Evolutionary conservation across 345 rosid genomes (phyloP), one percentile per base, ranked within the genome.

Genomic region (Bretschneidera sinensis): DNA sequence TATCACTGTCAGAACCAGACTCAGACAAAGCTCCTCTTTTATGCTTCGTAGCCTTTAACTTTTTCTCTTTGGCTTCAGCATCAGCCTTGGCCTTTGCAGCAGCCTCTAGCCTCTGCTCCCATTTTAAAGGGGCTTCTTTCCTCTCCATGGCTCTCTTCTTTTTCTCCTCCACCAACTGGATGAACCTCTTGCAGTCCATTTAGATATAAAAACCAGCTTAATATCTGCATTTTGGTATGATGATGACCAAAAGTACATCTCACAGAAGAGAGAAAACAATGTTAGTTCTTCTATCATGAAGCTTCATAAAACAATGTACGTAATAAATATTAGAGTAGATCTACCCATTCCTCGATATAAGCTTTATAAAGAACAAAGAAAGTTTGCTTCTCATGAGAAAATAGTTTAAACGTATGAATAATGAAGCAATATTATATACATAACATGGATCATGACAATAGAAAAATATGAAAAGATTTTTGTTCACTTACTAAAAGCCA

Each of bases 121-220:
- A 90, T 77, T 86, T 83, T 70, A 90, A 35, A 64, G 92, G 97
- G 49, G 95, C 97, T 81, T 89, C 94, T 64, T 76, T 79, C 81
- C 73, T 86, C 83, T 88, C 92, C 54, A 90, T 71, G 55, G 79
- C 79, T 75, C 81, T 82, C 75, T 81, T 82, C 79, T 87, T 90
- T 65, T 89, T 90, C 85, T 94, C 96, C 81, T 94, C 97, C 22
- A 90, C 96, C 90, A 94, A 48, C 73, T 86, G 95, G 62, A 90
- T 86, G 83, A 92, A 92, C 78, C 71, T 92, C 84, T 90, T 92
- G 96, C 83, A 74, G 87, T 92, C 97, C 97, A 90, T 92, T 84
- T 79, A 43, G 51, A 63, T 48, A 52, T 13, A 74, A 73, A 84
- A 80, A 65, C 71, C 77, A 83, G 71, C 72, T 80, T 85, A 84